Evolutionary conservation across 148 eudicot species (phyloP), one percentile per base, ranked within the genome.

Genomic region (Mesembryanthemum crystallinum): DNA sequence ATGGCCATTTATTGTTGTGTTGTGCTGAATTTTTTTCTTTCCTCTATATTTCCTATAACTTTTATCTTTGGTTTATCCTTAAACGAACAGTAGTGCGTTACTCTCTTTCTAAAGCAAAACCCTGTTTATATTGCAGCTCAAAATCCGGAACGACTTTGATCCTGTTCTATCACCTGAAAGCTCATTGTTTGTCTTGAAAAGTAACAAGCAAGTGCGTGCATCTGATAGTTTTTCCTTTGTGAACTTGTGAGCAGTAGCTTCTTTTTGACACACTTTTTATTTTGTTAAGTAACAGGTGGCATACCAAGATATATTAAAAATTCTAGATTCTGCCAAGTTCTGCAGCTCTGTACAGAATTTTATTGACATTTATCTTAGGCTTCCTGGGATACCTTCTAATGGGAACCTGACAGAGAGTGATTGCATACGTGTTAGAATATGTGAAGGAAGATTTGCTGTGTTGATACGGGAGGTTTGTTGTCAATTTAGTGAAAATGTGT

Each of bases 141-240:
- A 95, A 86, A 92, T 95, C 73, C 89, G 97, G 45, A 95, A 95
- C 76, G 98, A 95, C 85, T 95, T 95, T 78, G 98, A 95, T 87
- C 98, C 98, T 20, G 98, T 95, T 76, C 91, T 95, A 58, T 95
- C 98, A 59, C 97, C 98, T 17, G 98, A 95, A 86, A 95, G 98
- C 87, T 95, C 98, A 29, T 86, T 92, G 82, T 95, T 95, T 83
- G 94, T 95, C 76, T 80, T 95, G 84, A 95, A 95, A 88, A 95
- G 97, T 77, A 89, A 90, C 86, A 90, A 89, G 80, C 89, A 92
- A 83, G 98, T 92, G 81, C 72, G 93, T 86, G 68, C 74, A 52
- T 75, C 35, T 55, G 73, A 43, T 58, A 47, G 70, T 65, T 47
- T 23, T 51, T 20, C 33, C 68, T 43, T 69, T 63, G 55, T 25